phyloP scores from a whole-genome alignment of 352 stramenopile species.

The Plasmopara viticola region DNA sequence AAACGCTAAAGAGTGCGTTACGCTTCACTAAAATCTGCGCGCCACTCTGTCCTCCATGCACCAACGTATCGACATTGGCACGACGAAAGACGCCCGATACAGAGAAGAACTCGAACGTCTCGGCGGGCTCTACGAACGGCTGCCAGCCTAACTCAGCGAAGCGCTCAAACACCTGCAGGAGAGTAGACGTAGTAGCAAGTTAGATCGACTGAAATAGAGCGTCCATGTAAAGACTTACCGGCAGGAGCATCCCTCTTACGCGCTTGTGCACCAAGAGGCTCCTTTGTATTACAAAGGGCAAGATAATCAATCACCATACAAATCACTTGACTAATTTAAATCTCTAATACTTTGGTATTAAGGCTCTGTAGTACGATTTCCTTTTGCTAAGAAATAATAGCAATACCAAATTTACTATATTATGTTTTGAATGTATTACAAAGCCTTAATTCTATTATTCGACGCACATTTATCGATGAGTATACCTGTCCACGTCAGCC shows the following conservation, averaged over 20 bases:
- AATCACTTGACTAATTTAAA: neutral
- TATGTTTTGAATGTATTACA: neutral
- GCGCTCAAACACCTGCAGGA: conserved; percentile 54
- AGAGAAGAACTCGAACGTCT: conserved; percentile 84
- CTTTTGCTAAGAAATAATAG: too few species aligned
- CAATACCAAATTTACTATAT: neutral
- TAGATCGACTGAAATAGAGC: conserved; percentile 1
- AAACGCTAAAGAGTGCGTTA: conserved; percentile 72
- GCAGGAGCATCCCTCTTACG: conserved; percentile 32
- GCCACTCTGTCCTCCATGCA: conserved; percentile 28
- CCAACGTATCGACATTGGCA: conserved; percentile 49
- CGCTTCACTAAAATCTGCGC: conserved; percentile 49
- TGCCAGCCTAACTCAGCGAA: conserved; percentile 78
- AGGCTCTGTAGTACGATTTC: too few species aligned
- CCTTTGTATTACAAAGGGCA: conserved; percentile 14
- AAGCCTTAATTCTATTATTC: neutral
- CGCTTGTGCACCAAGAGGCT: conserved; percentile 24
- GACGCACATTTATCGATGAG: conserved; percentile 2
- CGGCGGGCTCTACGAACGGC: conserved; percentile 66
- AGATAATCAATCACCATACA: conserved; percentile 17
- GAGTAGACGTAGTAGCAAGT: conserved; percentile 3
- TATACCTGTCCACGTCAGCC: conserved; percentile 13
- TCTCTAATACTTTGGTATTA: neutral
- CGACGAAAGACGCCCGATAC: conserved; percentile 70
- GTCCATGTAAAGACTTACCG: conserved; percentile 19